Evolutionary conservation across 2,329 filamentous ascomycete species (phyloP), one percentile per base, ranked within the genome.

Genomic region (Pestalotiopsis fici): DNA sequence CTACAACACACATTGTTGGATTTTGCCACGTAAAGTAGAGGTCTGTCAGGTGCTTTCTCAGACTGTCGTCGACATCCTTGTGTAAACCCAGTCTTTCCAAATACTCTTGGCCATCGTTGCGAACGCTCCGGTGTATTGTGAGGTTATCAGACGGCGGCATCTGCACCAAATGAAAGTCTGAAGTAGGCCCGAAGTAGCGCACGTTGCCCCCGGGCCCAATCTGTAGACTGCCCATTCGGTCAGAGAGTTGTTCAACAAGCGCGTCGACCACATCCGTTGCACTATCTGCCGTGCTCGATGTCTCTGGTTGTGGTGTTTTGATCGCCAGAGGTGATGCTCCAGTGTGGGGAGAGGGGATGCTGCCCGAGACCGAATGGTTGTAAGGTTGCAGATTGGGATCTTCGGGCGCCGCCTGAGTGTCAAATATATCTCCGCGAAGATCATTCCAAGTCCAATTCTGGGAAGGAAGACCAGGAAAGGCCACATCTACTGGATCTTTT

Each of bases 151-250:
- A 69, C 0, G 66, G 57, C 0, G 73, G 72, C 70, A 76, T 73
- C 13, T 74, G 69, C 2, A 74, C 69, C 2, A 75, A 68, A 31
- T 73, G 73, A 18, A 75, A 75, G 66, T 74, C 73, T 6, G 73
- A 76, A 0, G 74, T 76, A 2, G 74, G 74, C 0, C 74, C 73
- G 23, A 70, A 76, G 68, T 72, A 75, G 1, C 71, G 68, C 11
- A 74, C 68, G 3, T 69, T 67, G 3, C 74, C 74, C 18, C 68
- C 74, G 0, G 70, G 70, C 4, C 70, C 71, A 31, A 76, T 74
- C 6, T 73, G 72, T 2, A 75, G 59, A 2, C 70, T 71, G 1
- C 74, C 74, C 3, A 76, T 69, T 13, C 74, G 66, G n/a, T 75
- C 71, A 1, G 74, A 76, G 2, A 76, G 69, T 47, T 75, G 72